Conservation (phyloP, 106 monocot genomes). For the Dendrobium officinale region DNA sequence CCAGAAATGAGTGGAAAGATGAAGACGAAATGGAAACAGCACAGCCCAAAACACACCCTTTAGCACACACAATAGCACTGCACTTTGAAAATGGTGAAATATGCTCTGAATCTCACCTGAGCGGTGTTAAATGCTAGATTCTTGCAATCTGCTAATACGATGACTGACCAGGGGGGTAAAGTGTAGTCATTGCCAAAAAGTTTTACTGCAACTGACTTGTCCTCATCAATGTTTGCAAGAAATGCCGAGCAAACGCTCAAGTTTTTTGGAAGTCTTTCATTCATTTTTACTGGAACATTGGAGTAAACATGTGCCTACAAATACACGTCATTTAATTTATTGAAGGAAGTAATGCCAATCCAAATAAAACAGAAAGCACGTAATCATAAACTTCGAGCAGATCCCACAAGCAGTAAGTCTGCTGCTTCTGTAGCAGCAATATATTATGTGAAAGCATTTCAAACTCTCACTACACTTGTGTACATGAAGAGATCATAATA, state of each 20-base stretch:
- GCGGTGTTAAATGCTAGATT: slow-evolving; percentile 89
- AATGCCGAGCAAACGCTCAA: slow-evolving; percentile 76
- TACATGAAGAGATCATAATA: not conserved
- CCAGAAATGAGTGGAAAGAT: not conserved
- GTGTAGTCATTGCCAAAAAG: slow-evolving; percentile 55
- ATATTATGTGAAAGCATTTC: not conserved
- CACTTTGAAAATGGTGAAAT: slow-evolving; percentile 2
- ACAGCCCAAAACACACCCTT: not conserved
- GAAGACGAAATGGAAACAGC: not conserved
- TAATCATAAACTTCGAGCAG: not conserved
- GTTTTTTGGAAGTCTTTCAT: slow-evolving; percentile 39
- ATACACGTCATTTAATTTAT: not conserved
- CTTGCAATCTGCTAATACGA: slow-evolving; percentile 88
- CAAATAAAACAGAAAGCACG: not conserved
- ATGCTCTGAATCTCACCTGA: slow-evolving; percentile 39
- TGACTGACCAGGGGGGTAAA: slow-evolving; percentile 90
- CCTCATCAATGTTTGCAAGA: slow-evolving; percentile 94
- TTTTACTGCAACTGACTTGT: slow-evolving; percentile 46
- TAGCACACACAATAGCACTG: not conserved
- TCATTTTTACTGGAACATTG: slow-evolving; percentile 31
- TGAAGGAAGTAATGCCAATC: not conserved
- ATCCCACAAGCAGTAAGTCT: not conserved
- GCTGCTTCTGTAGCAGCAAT: not conserved
- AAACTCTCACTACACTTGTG: not conserved
- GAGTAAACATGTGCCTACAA: slow-evolving; percentile 93